A percentile compares a stretch with the other conserved stretches of the same genome.
Conservation (phyloP, 306 rosid species). For the Pyrus pyrifolia region DNA sequence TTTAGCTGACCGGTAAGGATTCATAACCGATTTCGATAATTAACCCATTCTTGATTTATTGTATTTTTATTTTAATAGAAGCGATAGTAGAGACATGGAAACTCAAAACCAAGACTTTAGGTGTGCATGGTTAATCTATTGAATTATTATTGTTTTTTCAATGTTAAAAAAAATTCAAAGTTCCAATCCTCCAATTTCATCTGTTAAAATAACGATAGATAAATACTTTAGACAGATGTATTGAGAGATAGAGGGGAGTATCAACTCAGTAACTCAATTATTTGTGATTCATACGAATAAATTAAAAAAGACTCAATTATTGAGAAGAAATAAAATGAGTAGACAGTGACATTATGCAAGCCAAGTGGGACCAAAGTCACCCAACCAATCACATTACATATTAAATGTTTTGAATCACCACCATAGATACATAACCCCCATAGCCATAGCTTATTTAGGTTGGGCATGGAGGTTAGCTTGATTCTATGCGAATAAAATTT, state of each 20-base stretch:
- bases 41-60: no score
- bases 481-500: no score
- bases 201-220: no score
- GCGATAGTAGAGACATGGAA: no score
- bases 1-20: no score
- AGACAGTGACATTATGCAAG: slow-evolving; percentile 1
- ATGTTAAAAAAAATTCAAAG: no score
- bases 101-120: no score
- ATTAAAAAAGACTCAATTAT: background rate
- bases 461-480: background rate
- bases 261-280: background rate
- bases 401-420: slow-evolving; percentile 4
- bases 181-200: background rate
- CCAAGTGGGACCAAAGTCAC: slow-evolving; percentile 12
- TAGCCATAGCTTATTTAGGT: background rate
- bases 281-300: background rate
- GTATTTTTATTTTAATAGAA: no score
- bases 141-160: no score
- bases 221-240: no score
- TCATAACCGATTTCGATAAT: no score
- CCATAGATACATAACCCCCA: background rate
- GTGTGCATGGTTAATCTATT: no score
- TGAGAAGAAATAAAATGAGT: slow-evolving; percentile 4
- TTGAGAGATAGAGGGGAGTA: background rate
- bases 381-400: slow-evolving; percentile 25